phyloP scores from a whole-genome alignment of 495 filamentous ascomycete genomes.

The Geopyxis carbonaria region DNA sequence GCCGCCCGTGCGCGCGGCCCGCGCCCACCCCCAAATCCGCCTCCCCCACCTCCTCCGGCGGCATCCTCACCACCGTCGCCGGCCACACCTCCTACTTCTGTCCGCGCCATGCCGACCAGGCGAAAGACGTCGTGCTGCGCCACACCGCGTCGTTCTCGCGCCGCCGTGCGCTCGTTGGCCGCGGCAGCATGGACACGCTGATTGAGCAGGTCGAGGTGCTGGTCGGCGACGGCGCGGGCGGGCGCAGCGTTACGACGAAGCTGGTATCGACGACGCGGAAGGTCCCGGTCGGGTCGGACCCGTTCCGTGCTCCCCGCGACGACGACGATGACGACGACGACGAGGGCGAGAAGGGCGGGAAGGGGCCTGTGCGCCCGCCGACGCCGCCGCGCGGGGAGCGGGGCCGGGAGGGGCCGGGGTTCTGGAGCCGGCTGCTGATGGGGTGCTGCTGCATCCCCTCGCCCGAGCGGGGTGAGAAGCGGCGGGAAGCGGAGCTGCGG shows the following conservation, averaged over 20 bases:
- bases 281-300: conserved; percentile 7
- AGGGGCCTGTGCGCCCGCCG: no score
- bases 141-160: conserved; percentile 22
- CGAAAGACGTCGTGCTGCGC: conserved; percentile 27
- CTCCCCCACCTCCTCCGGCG: conserved; percentile 64
- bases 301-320: conserved; percentile 7
- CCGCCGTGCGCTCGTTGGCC: conserved; percentile 56
- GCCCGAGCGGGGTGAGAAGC: conserved; percentile 3
- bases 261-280: conserved; percentile 16
- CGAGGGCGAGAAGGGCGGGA: conserved; percentile 5
- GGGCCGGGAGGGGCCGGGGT: no score
- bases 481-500: conserved; percentile 17
- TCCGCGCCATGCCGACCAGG: conserved; percentile 90
- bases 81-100: conserved; percentile 51
- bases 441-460: no score
- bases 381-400: no score
- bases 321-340: conserved; percentile 6
- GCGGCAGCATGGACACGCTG: conserved; percentile 41
- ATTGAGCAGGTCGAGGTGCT: conserved; percentile 16
- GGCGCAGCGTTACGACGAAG: conserved; percentile 8
- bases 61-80: conserved; percentile 40
- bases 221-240: conserved; percentile 9
- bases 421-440: no score
- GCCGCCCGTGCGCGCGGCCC: no score
- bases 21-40: conserved; percentile 50